Percentiles rank a stretch among this genome's conserved stretches.
phyloP scores from a whole-genome alignment of 2,329 filamentous ascomycete genomes.

The Lachnellula willkommii region DNA sequence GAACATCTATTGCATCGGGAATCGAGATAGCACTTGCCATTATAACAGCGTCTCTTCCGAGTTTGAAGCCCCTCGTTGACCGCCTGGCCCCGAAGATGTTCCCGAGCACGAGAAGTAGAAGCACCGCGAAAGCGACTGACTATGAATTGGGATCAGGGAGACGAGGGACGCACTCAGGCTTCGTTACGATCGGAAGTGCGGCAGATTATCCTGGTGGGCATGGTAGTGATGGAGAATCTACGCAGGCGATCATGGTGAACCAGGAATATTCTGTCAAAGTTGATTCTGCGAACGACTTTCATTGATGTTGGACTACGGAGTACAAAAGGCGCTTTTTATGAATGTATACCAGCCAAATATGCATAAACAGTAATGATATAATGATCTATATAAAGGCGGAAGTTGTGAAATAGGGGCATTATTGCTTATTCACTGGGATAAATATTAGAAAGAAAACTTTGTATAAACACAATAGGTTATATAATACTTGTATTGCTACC shows the following conservation, averaged over 20 bases:
- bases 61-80: background rate
- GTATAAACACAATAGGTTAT: too few relatives aligned
- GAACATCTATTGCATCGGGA: slow-evolving; percentile 1
- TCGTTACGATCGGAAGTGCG: background rate
- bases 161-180: background rate
- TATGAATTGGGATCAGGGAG: slow-evolving; percentile 1
- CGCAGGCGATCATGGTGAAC: slow-evolving; percentile 1
- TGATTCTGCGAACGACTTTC: background rate
- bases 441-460: too few relatives aligned
- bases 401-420: too few relatives aligned
- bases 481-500: too few relatives aligned
- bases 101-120: background rate
- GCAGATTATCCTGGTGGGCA: background rate
- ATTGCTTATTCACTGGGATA: too few relatives aligned
- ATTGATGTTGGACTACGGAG: background rate
- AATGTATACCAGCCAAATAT: too few relatives aligned
- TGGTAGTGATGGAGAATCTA: background rate
- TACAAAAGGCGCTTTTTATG: too few relatives aligned
- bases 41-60: background rate
- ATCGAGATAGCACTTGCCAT: slow-evolving; percentile 3
- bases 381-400: too few relatives aligned
- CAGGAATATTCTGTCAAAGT: background rate
- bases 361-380: too few relatives aligned
- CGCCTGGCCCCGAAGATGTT: background rate
- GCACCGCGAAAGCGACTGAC: background rate